Evolutionary conservation across 1,284 basidiomycete genomes (phyloP), one percentile per base, ranked within the genome.

Genomic region (Boletus smithii): DNA sequence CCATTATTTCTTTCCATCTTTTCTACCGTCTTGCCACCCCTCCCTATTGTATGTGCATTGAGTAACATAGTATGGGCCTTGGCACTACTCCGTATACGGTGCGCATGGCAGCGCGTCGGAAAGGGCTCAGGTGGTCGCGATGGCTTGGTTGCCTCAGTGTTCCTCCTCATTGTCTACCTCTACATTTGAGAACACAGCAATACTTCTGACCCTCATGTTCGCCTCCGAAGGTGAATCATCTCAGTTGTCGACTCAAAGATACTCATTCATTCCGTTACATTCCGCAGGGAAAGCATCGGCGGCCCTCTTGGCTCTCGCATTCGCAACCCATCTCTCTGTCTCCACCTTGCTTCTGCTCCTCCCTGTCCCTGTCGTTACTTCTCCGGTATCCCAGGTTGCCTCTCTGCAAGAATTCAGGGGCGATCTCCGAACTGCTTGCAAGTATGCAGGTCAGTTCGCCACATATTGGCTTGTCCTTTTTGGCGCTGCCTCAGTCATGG

Each of bases 111-210:
- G 55, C 74, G 75, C 45, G 64, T 78, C 17, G 59, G 41, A 16
- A 51, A 56, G 29, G 31, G 54, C 40, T 63, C 63, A 22, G 72
- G 73, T 48, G 58, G 71, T 35, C 73, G 81, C 61, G 80, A 85
- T 56, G 65, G 63, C 11, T 65, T 85, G 36, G 70, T 92, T 34
- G 81, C 77, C 24, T 75, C 79, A 18, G 63, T 78, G 32, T 94
- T 88, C 68, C 77, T 97, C 3, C 69, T 95, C 91, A 0, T 70
- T 84, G 8, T 95, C 93, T 0, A 90, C 90, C 0, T 85, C 89
- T 0, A 77, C 81, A 0, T 70, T 97, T 16, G 90, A 94, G 61
- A 93, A 88, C 59, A 73, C 80, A 0, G 67, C 90, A 5, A 67
- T 83, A 24, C 71, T 95, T 1, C 61, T 86, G 1, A 66, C 85